Evolutionary conservation across 257 asterid species (phyloP), one percentile per base, ranked within the genome.

Genomic region (Ocimum tenuiflorum): DNA sequence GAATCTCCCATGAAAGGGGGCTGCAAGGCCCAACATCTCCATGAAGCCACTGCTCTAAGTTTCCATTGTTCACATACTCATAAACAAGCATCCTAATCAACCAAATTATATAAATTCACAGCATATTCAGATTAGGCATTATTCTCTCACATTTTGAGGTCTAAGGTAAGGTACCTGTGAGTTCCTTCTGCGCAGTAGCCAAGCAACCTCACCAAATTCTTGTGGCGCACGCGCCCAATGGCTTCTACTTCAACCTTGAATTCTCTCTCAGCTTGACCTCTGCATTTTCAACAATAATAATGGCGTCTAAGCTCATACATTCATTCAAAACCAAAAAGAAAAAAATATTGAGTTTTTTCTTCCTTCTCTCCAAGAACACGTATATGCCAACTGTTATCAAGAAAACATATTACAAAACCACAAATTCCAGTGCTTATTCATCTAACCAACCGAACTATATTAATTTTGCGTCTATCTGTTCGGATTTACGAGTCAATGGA

Each of bases 181-280:
- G 89, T 91, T 76, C 96, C 97, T 81, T 91, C 97, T 3, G 85
- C 97, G 63, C 97, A 88, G 42, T 91, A 91, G 60, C 97, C 97
- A 19, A 91, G 89, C 80, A 91, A 67, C 77, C 97, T 81, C 75
- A 86, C 97, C 80, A 91, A 77, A 76, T 91, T 88, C 88, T 91
- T 91, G 39, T 91, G 97, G 7, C 96, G 80, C 1, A 91, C 97
- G 0, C 95, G 92, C 43, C 97, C 97, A 58, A 91, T 91, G 29
- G 85, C 97, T 66, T 91, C 97, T 4, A 91, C 97, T 78, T 91
- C 97, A 42, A 88, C 97, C 84, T 88, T 91, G 63, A 91, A 91
- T 67, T 91, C 97, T 58, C 84, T 84, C 78, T 91, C 97, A 1
- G 97, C 97, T 81, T 91, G 97, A 45, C 97, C 97, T 77, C 97